A percentile compares a stretch with the other conserved stretches of the same genome.
Conservation (phyloP, 2,329 filamentous ascomycete genomes). For the Botrytis galanthina region DNA sequence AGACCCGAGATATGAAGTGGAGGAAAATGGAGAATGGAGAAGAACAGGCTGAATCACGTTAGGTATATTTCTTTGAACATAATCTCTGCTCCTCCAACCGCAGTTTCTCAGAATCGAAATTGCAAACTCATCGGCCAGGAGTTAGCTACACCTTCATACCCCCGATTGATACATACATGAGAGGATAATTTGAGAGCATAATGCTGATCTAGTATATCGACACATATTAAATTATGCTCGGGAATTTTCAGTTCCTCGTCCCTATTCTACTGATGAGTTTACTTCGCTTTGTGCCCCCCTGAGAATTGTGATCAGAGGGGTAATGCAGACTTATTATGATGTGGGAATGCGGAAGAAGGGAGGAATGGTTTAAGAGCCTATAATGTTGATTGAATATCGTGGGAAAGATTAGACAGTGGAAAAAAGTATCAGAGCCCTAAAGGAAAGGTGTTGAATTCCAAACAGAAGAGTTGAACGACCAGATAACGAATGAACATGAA, state of each 20-base stretch:
- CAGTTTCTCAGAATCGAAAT: too few relatives aligned
- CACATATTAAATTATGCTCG: not conserved
- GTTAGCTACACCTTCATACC: too few relatives aligned
- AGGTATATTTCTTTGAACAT: too few relatives aligned
- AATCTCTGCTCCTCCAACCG: too few relatives aligned
- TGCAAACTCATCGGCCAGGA: too few relatives aligned
- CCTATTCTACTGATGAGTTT: not conserved
- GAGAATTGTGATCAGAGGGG: not conserved
- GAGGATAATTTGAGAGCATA: not conserved
- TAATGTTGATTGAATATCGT: not conserved
- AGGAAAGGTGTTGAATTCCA: not conserved
- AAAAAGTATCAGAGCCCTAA: not conserved
- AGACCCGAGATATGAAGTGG: too few relatives aligned
- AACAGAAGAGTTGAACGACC: not conserved
- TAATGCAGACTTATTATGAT: not conserved
- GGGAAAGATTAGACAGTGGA: not conserved
- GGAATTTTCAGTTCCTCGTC: not conserved
- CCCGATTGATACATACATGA: too few relatives aligned
- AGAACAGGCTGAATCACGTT: too few relatives aligned
- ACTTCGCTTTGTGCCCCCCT: not conserved
- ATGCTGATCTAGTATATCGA: not conserved
- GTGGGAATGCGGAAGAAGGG: not conserved
- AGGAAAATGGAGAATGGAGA: too few relatives aligned
- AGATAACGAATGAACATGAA: not conserved
- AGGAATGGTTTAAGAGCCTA: not conserved